Percentiles rank a stretch among this genome's conserved stretches.
Conservation (phyloP, 306 rosid species). For the Betula pendula region DNA sequence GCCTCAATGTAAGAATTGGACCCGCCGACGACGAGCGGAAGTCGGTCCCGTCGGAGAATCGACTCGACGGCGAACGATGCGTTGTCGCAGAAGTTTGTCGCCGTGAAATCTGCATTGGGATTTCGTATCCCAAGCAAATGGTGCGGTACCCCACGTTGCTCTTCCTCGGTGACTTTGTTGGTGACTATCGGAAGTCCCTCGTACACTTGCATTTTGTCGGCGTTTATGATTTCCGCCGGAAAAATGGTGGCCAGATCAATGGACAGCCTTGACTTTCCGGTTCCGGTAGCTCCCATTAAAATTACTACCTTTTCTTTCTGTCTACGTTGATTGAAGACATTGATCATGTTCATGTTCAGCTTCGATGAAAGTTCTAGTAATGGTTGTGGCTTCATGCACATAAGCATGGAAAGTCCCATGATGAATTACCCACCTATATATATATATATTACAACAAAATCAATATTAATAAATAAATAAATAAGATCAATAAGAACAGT, state of each 20-base stretch:
- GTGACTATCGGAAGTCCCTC: constrained; percentile 72
- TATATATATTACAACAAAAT: background rate
- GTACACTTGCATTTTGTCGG: constrained; percentile 88
- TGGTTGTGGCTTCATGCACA: constrained; percentile 40
- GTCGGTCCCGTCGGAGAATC: constrained; percentile 32
- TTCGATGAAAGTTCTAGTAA: constrained; percentile 41
- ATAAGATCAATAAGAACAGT: too few relatives aligned
- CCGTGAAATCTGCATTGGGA: constrained; percentile 60
- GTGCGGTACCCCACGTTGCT: constrained; percentile 66
- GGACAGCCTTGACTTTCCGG: constrained; percentile 83
- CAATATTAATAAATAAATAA: background rate
- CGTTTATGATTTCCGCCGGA: constrained; percentile 70
- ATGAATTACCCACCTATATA: background rate
- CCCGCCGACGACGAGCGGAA: constrained; percentile 88
- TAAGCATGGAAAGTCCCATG: constrained; percentile 39
- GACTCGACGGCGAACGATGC: constrained; percentile 45
- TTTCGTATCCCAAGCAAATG: constrained; percentile 65
- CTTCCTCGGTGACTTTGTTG: constrained; percentile 69
- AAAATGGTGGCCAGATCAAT: constrained; percentile 64
- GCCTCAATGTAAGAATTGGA: constrained; percentile 80
- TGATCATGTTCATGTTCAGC: constrained; percentile 19
- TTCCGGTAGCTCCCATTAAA: constrained; percentile 83
- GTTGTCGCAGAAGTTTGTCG: constrained; percentile 43
- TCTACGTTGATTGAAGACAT: constrained; percentile 24
- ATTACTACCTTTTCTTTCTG: constrained; percentile 74